Evolutionary conservation across 306 rosid species (phyloP), one percentile per base, ranked within the genome.

Genomic region (Cyclanthera cordifolia): DNA sequence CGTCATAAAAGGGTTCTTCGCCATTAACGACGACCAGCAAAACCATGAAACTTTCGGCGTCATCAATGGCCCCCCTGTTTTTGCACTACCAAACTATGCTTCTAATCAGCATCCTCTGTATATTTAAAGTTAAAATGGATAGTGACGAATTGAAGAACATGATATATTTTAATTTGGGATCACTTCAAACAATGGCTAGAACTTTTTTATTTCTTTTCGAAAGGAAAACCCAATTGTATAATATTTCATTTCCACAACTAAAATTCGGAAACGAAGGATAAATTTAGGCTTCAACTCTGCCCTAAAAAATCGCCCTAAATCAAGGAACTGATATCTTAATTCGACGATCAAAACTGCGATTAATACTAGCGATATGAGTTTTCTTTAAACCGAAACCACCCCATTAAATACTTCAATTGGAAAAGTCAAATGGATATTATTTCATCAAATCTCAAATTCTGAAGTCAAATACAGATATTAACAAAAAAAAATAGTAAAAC

Each of bases 351-450:
- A 24, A 25, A 47, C 4, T 1, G 14, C 4, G 24, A 66, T 66
- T 45, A 66, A 66, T 5, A 64, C 34, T 64, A 4, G 34, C 6
- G 0, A 14, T 2, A 14, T 13, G 12, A 14, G 70, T 43, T 64
- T 32, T 10, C 16, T 37, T 19, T 12, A 39, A 63, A 63, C 69
- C 19, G 70, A 64, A 43, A 64, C 53, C 25, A 37, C 67, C 13
- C 53, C 21, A 64, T 21, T 45, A 13, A 45, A 64, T 3, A 21
- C 37, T 23, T 45, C 13, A 45, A 20, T 64, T 64, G 20, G 0
- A 64, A 64, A 64, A 64, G 70, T 64, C 70, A 64, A 64, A 64
- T 3, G 43, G 21, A 14, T 64, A 23, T 64, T 43, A 13, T 64
- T 45, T 43, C 70, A 21, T 43, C 49, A 52, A 64, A 64, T 21